These are phyloP conservation scores for Hermanozyma aechmeae DNA, from an alignment of 805 yeast species.

Conservation along the genomic window DNA sequence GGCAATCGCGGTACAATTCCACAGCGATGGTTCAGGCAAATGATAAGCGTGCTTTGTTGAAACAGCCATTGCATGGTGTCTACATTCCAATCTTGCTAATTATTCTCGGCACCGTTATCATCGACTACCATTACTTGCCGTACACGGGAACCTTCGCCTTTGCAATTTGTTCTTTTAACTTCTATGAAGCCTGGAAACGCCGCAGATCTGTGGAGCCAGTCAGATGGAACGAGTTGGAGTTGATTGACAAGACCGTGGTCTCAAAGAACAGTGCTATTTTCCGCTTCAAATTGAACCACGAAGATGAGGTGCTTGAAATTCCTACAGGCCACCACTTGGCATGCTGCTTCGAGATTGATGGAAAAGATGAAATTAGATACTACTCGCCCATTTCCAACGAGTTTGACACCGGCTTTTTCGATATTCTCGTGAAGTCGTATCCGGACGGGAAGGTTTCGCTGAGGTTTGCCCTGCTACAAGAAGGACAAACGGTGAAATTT, in stretches of 20 bases:
- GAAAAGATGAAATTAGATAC: conserved; percentile 50
- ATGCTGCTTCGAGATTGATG: conserved; percentile 40
- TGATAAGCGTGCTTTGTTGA: conserved; percentile 44
- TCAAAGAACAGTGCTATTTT: conserved; percentile 67
- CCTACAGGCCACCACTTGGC: conserved; percentile 75
- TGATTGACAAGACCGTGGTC: conserved; percentile 65
- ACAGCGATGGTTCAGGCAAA: conserved; percentile 7
- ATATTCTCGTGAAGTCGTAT: conserved; percentile 68
- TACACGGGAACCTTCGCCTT: conserved; percentile 27
- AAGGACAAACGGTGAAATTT: conserved; percentile 61
- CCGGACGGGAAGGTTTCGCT: conserved; percentile 62
- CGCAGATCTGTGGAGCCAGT: conserved; percentile 38
- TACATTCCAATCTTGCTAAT: conserved; percentile 60
- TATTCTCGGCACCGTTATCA: conserved; percentile 48
- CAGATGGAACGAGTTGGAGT: conserved; percentile 57
- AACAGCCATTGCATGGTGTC: conserved; percentile 68
- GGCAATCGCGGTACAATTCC: no score
- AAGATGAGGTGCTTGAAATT: conserved; percentile 51
- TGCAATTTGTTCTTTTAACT: conserved; percentile 22
- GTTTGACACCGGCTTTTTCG: conserved; percentile 65
- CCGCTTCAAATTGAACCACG: conserved; percentile 55
- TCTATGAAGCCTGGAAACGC: conserved; percentile 31
- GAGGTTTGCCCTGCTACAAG: conserved; percentile 51
- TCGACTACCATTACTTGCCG: conserved; percentile 43
- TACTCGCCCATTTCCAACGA: conserved; percentile 72